Conservation (phyloP, 768 basidiomycete species). For the Suillus lakei region DNA sequence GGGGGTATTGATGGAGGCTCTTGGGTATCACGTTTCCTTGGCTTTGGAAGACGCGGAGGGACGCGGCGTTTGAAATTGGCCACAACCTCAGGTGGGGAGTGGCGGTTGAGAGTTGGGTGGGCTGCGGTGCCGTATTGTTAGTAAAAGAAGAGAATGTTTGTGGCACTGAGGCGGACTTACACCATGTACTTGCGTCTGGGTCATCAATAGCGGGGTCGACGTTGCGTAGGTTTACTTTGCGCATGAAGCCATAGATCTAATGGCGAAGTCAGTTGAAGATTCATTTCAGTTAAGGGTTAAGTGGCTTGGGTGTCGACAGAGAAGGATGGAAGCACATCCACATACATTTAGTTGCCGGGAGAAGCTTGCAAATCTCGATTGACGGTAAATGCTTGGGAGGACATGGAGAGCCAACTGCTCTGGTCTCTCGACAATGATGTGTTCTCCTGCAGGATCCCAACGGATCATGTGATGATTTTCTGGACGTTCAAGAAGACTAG, state of each 20-base stretch:
- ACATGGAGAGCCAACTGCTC: constrained; percentile 94
- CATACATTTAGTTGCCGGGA: constrained; percentile 93
- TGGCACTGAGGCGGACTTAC: constrained; percentile 54
- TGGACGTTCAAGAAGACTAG: constrained; percentile 83
- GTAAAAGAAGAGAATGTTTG: constrained; percentile 23
- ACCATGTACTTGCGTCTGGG: constrained; percentile 97
- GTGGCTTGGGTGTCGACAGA: constrained; percentile 23
- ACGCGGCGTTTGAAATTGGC: constrained; percentile 96
- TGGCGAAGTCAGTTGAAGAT: constrained; percentile 17
- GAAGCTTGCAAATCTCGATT: constrained; percentile 97
- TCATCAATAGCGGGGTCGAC: constrained; percentile 95
- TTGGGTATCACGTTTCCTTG: constrained; percentile 76
- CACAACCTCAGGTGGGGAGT: constrained; percentile 88
- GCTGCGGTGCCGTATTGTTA: constrained; percentile 48
- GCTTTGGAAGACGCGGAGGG: constrained; percentile 89
- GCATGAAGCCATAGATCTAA: constrained; percentile 98
- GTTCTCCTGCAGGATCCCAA: constrained; percentile 92
- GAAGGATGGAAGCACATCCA: constrained; percentile 42
- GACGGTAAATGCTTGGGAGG: constrained; percentile 91
- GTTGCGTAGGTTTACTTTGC: constrained; percentile 94
- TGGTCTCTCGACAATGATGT: constrained; percentile 94
- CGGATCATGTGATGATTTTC: constrained; percentile 98
- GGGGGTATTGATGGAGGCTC: constrained; percentile 74
- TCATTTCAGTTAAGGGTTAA: constrained; percentile 27
- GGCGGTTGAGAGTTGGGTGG: constrained; percentile 89